Percentiles rank a stretch among this genome's conserved stretches.
Conservation (phyloP, 257 asterid species). For the Nicotiana tomentosiformis region DNA sequence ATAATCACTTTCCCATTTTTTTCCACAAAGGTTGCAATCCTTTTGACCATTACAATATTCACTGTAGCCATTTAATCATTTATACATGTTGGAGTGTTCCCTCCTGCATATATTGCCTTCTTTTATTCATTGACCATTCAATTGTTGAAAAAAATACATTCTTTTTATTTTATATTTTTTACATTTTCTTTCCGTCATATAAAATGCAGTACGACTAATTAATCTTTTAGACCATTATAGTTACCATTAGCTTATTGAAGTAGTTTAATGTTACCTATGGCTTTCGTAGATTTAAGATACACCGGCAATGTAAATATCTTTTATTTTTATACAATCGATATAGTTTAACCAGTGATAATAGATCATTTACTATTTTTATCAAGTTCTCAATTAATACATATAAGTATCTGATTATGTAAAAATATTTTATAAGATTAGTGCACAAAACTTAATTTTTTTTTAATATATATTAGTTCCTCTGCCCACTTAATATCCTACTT, state of each 20-base stretch:
- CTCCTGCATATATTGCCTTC: background rate
- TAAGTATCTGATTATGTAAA: background rate
- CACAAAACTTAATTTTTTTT: background rate
- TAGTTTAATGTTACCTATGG: background rate
- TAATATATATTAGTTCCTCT: background rate
- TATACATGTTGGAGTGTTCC: background rate
- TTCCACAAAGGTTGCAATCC: slow-evolving; percentile 11
- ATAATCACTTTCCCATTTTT: slow-evolving; percentile 4
- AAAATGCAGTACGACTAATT: background rate
- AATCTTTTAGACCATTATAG: background rate
- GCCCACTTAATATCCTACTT: background rate
- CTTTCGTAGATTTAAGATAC: too few species aligned
- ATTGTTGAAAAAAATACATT: background rate
- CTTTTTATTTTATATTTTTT: background rate
- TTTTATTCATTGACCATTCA: background rate
- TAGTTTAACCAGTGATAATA: too few species aligned
- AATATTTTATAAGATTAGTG: background rate
- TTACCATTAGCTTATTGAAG: background rate
- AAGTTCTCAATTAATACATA: background rate
- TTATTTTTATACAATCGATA: too few species aligned
- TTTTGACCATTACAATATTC: slow-evolving; percentile 22
- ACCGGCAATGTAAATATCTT: too few species aligned
- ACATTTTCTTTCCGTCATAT: background rate
- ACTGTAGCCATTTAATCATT: background rate
- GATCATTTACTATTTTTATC: too few species aligned